These are phyloP conservation scores for Saccharomycopsis sp. DNA, from an alignment of 805 yeast species.

Conservation along the genomic window DNA sequence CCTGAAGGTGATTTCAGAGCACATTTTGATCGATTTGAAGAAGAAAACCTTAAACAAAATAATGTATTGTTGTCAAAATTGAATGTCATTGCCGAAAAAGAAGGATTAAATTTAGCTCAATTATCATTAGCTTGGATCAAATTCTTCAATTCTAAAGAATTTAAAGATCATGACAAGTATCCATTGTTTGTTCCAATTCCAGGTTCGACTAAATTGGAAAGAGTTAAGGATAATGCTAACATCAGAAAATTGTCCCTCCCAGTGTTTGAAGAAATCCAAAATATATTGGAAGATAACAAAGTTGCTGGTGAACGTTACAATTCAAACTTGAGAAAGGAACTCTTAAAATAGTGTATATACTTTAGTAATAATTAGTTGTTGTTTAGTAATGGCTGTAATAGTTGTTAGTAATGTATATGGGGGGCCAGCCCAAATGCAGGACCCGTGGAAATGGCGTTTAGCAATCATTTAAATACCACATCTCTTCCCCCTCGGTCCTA, in stretches of 20 bases:
- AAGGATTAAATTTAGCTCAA: slow-evolving; percentile 52
- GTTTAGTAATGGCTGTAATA: not conserved
- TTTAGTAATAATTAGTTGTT: not conserved
- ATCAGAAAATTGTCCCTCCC: slow-evolving; percentile 42
- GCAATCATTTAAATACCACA: too few relatives aligned
- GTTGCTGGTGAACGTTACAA: slow-evolving; percentile 55
- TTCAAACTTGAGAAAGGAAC: too few relatives aligned
- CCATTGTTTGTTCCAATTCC: slow-evolving; percentile 75
- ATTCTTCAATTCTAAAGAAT: slow-evolving; percentile 30
- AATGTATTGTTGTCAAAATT: slow-evolving; percentile 41
- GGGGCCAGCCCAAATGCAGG: too few relatives aligned
- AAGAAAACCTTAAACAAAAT: slow-evolving; percentile 52
- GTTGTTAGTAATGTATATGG: too few relatives aligned
- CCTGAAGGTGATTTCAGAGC: slow-evolving; percentile 51
- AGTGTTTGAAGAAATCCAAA: slow-evolving; percentile 49
- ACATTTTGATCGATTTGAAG: slow-evolving; percentile 47
- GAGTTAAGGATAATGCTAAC: slow-evolving; percentile 56
- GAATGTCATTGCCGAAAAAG: slow-evolving; percentile 39
- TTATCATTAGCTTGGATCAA: slow-evolving; percentile 62
- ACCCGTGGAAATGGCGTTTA: too few relatives aligned
- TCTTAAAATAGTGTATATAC: too few relatives aligned
- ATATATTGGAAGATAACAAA: slow-evolving; percentile 35
- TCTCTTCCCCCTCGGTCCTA: too few relatives aligned
- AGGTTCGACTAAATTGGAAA: slow-evolving; percentile 53
- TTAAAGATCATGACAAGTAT: slow-evolving; percentile 27